A percentile compares a stretch with the other conserved stretches of the same genome.
Conservation (phyloP, 768 basidiomycete genomes). For the Russula vinacea region DNA sequence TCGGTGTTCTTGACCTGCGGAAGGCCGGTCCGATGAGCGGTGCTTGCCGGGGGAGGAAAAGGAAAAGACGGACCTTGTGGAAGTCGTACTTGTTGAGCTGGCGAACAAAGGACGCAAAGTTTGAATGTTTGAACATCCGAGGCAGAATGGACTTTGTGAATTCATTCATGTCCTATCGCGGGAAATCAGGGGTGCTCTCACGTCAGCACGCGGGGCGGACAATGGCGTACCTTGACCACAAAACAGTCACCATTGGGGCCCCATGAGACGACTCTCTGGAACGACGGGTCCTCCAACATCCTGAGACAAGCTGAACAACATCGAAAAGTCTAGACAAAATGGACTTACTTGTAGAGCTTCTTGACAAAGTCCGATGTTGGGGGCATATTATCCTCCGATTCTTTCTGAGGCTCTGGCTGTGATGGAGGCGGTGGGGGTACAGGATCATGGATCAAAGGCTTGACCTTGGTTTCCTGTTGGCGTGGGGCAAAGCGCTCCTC, state of each 20-base stretch:
- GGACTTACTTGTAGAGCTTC: slow-evolving; percentile 81
- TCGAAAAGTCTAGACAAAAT: background rate
- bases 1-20: slow-evolving; percentile 76
- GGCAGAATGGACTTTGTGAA: slow-evolving; percentile 89
- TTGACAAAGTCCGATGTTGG: slow-evolving; percentile 93
- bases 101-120: slow-evolving; percentile 88
- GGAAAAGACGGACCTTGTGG: slow-evolving; percentile 61
- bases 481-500: slow-evolving; percentile 37
- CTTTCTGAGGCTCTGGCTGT: slow-evolving; percentile 27
- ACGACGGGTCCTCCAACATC: slow-evolving; percentile 82
- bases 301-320: slow-evolving; percentile 39
- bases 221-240: slow-evolving; percentile 62
- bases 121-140: slow-evolving; percentile 92
- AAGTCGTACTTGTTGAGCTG: slow-evolving; percentile 97
- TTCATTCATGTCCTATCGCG: slow-evolving; percentile 81
- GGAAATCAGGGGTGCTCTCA: slow-evolving; percentile 23
- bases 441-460: slow-evolving; percentile 27
- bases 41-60: slow-evolving; percentile 17
- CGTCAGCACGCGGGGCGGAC: slow-evolving; percentile 10
- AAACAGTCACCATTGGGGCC: slow-evolving; percentile 82
- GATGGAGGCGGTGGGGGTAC: slow-evolving; percentile 28
- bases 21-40: slow-evolving; percentile 24
- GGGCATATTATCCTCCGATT: slow-evolving; percentile 69
- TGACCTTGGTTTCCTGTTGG: slow-evolving; percentile 33
- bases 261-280: slow-evolving; percentile 77